Base-by-base conservation (phyloP, 768 basidiomycete genomes). In the Phylloporus sp. region DNA sequence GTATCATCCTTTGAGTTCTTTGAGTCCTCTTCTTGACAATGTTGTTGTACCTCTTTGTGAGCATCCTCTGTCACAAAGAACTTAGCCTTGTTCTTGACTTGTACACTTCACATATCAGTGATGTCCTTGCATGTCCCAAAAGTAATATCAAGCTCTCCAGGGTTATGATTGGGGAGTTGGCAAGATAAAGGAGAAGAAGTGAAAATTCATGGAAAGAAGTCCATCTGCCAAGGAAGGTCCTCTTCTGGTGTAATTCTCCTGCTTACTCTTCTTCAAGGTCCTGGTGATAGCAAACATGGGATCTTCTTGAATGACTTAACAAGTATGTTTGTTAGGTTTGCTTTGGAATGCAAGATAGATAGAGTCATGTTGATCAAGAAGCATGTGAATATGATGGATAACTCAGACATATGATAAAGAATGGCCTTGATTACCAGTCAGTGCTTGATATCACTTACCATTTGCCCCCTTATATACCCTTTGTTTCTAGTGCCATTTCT, bases 111-210 rank as follows among this genome's bases (percentile, higher is more conserved):
- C n/a, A n/a, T n/a, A n/a, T n/a, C n/a, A n/a, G n/a, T 66, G 80
- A 81, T 52, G 64, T 52, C 16, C 62, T 59, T 12, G 15, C 64
- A 29, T 53, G 43, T n/a, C 47, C 56, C 34, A 68, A 73, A 38
- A 69, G 72, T 66, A 42, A 70, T 72, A 36, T 53, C 22, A 77
- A 74, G 57, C 67, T 81, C 27, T 65, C 68, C 2, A 78, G 77
- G 86, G 85, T n/a, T 87, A 85, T 65, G 84, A 85, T 34, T 84
- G 83, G 81, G 84, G 84, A 0, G 46, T 80, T 34, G 84, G 85
- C 39, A 82, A 74, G 71, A 76, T 74, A 55, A 76, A 75, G 49
- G 74, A 76, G 56, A 70, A 66, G 47, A 79, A 78, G 53, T 53
- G 51, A 44, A 66, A 71, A 2, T 56, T 64, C 67, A 64, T 68